phyloP scores from a whole-genome alignment of 2,329 filamentous ascomycete genomes.

The Aspergillus tamarii region DNA sequence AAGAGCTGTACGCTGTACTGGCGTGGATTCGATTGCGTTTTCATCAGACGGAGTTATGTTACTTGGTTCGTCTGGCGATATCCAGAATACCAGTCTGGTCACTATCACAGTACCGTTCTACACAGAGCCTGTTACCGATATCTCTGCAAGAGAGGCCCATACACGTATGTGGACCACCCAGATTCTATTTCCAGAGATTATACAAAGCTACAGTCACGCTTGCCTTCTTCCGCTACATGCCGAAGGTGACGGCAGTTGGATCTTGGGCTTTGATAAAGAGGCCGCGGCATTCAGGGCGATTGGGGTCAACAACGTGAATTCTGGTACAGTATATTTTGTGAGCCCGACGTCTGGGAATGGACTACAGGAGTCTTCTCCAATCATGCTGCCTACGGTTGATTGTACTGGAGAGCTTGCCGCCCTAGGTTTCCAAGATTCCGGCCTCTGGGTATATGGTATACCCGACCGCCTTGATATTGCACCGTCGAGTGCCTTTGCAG shows the following conservation, averaged over 20 bases:
- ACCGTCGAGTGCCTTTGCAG: conserved; percentile 33
- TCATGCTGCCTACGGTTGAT: conserved; percentile 70
- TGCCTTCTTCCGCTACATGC: conserved; percentile 61
- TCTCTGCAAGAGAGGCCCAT: conserved; percentile 60
- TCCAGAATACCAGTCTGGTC: conserved; percentile 69
- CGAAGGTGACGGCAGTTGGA: conserved; percentile 69
- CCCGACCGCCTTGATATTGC: conserved; percentile 70
- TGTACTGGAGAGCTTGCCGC: conserved; percentile 71
- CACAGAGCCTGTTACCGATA: conserved; percentile 59
- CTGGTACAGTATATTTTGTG: conserved; percentile 78
- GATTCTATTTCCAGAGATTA: conserved; percentile 81
- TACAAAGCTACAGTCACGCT: conserved; percentile 76
- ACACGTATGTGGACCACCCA: conserved; percentile 83
- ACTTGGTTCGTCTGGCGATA: conserved; percentile 71
- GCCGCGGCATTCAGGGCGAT: conserved; percentile 80
- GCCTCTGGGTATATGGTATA: conserved; percentile 79
- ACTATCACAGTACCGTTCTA: conserved; percentile 80
- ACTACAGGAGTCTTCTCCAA: conserved; percentile 66
- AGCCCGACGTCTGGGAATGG: conserved; percentile 57
- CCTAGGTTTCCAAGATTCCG: conserved; percentile 71
- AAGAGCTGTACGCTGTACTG: conserved; percentile 76
- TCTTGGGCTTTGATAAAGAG: conserved; percentile 75
- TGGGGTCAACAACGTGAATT: conserved; percentile 72
- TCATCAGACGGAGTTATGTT: conserved; percentile 78
- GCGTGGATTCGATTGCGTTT: conserved; percentile 73